A percentile compares a stretch with the other conserved stretches of the same genome.
Evolutionary conservation across 306 rosid genomes (phyloP).

Genomic region (Quercus rubra): DNA sequence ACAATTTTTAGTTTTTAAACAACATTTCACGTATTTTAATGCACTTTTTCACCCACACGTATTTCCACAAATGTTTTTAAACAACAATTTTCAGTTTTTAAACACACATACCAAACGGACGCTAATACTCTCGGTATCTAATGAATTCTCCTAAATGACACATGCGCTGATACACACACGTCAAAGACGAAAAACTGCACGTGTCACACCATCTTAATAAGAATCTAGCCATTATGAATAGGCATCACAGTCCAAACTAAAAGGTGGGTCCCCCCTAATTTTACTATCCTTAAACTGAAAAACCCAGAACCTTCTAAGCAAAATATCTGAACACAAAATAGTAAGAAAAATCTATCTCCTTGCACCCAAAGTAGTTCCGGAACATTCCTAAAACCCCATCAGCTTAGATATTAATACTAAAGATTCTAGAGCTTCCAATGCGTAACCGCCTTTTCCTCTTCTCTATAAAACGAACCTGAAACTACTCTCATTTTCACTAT

Average conservation of each 20-base stretch:
- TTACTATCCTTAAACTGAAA: neutral
- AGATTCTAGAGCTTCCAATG: conserved; percentile 19
- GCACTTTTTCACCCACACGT: no score
- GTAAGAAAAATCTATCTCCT: neutral
- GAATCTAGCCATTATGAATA: no score
- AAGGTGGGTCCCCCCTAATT: neutral
- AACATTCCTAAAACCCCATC: conserved; percentile 32
- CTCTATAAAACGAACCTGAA: neutral
- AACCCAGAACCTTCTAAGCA: neutral
- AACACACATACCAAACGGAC: no score
- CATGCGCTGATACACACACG: neutral
- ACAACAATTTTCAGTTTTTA: no score
- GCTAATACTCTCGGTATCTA: no score
- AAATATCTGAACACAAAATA: neutral
- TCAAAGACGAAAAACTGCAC: neutral
- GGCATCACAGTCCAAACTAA: neutral
- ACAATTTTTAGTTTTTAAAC: no score
- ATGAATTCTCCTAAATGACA: no score
- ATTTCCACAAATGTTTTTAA: no score
- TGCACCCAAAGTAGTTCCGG: conserved; percentile 11
- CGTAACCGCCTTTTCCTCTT: conserved; percentile 2
- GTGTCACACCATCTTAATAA: neutral
- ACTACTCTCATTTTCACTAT: no score
- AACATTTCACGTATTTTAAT: no score
- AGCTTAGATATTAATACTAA: neutral